phyloP scores from a whole-genome alignment of 495 filamentous ascomycete genomes.

The Xylaria palmicola region DNA sequence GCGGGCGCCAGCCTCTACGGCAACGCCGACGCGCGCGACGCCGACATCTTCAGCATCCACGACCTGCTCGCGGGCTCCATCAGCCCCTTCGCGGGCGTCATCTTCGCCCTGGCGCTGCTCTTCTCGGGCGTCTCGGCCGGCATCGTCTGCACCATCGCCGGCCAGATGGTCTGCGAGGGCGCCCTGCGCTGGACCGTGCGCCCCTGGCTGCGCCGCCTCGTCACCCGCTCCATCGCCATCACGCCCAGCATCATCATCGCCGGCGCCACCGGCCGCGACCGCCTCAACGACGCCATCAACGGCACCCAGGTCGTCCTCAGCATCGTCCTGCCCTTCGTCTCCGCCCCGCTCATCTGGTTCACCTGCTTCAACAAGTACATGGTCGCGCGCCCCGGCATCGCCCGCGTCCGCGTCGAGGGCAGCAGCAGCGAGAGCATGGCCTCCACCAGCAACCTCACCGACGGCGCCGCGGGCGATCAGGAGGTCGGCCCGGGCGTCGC shows the following conservation, averaged over 20 bases:
- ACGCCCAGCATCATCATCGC: conserved; percentile 81
- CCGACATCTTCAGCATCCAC: conserved; percentile 82
- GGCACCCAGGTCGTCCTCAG: conserved; percentile 79
- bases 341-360: conserved; percentile 82
- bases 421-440: conserved; percentile 17
- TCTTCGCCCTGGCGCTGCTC: conserved; percentile 76
- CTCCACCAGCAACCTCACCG: conserved; percentile 11
- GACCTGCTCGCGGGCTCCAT: conserved; percentile 67
- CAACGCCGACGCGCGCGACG: conserved; percentile 54
- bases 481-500: conserved; percentile 20
- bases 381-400: conserved; percentile 55
- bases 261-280: conserved; percentile 69
- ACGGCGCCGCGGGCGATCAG: conserved; percentile 8
- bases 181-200: conserved; percentile 67
- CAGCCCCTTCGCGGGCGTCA: conserved; percentile 66
- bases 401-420: conserved; percentile 34
- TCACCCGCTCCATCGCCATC: conserved; percentile 75
- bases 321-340: conserved; percentile 77
- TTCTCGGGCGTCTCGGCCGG: conserved; percentile 76
- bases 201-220: conserved; percentile 70
- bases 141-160: conserved; percentile 81
- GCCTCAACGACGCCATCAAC: conserved; percentile 70
- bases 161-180: conserved; percentile 80
- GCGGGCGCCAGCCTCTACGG: conserved; percentile 76
- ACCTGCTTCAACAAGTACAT: conserved; percentile 81